Evolutionary conservation across 2,329 filamentous ascomycete genomes (phyloP).

Genomic region (Curvularia sp.): DNA sequence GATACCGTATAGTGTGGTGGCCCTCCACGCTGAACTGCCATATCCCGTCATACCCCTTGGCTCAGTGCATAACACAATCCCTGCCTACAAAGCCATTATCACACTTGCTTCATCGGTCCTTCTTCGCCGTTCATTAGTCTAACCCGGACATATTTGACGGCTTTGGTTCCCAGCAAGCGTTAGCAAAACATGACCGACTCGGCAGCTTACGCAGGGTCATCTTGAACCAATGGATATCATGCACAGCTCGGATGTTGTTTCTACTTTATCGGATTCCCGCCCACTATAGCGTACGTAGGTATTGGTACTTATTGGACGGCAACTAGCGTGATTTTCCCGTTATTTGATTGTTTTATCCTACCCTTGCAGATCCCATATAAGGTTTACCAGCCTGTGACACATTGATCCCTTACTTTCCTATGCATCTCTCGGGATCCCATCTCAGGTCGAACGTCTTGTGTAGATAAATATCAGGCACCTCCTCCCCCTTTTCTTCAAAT

Average conservation of each 20-base stretch:
- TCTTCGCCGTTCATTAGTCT: background rate
- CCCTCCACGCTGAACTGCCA: background rate
- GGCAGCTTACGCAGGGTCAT: background rate
- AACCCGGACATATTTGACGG: background rate
- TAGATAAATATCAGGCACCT: background rate
- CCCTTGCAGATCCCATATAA: conserved; percentile 2
- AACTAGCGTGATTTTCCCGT: background rate
- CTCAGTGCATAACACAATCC: background rate
- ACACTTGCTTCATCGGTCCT: background rate
- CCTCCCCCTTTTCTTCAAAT: background rate
- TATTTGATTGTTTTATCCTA: background rate
- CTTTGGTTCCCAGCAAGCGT: background rate
- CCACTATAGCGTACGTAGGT: background rate
- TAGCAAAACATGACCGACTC: background rate
- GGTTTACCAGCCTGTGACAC: conserved; percentile 2
- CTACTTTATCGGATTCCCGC: background rate
- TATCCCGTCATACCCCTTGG: background rate
- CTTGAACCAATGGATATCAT: background rate
- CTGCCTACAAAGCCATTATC: background rate
- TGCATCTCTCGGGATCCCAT: background rate
- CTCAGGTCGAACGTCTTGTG: background rate
- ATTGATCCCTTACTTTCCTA: background rate
- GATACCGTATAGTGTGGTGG: background rate
- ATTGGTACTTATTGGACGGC: no score
- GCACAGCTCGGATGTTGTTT: background rate